These are phyloP conservation scores for Debaryomyces singareniensis DNA, from an alignment of 1,139 yeast genomes.

Conservation along the genomic window DNA sequence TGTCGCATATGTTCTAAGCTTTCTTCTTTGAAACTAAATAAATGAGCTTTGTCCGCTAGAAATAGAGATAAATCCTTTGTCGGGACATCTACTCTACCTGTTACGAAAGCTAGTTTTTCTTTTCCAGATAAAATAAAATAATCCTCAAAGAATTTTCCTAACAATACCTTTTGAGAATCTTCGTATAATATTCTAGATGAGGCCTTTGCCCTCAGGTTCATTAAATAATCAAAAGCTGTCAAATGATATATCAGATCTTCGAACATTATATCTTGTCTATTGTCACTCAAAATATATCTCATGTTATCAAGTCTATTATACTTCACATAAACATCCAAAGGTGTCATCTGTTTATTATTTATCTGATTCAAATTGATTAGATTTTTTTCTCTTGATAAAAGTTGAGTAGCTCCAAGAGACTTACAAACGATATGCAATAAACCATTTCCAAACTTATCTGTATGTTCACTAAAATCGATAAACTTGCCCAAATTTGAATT, in stretches of 20 bases:
- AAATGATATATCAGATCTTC: conserved; percentile 40
- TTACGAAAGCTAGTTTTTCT: conserved; percentile 20
- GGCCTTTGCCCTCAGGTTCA: conserved; percentile 27
- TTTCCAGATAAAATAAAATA: conserved; percentile 15
- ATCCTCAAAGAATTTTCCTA: conserved; percentile 25
- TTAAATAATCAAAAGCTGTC: conserved; percentile 36
- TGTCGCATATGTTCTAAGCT: conserved; percentile 18
- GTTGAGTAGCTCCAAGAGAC: conserved; percentile 32
- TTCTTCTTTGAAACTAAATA: neutral
- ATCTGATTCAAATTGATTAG: conserved; percentile 54
- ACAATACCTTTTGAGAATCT: conserved; percentile 39
- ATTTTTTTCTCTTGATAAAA: conserved; percentile 26
- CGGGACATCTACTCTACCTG: conserved; percentile 10
- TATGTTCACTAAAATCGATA: conserved; percentile 52
- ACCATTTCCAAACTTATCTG: conserved; percentile 70
- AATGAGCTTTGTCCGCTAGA: neutral
- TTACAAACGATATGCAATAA: conserved; percentile 62
- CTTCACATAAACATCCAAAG: conserved; percentile 65
- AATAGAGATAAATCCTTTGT: neutral
- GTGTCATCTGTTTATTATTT: conserved; percentile 58
- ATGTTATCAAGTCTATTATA: conserved; percentile 63
- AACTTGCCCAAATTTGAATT: conserved; percentile 26
- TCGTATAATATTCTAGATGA: conserved; percentile 21
- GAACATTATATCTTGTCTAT: conserved; percentile 35
- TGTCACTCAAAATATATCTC: conserved; percentile 36